Conservation (phyloP, 176 grass and related monocot species). For the Otatea glauca region DNA sequence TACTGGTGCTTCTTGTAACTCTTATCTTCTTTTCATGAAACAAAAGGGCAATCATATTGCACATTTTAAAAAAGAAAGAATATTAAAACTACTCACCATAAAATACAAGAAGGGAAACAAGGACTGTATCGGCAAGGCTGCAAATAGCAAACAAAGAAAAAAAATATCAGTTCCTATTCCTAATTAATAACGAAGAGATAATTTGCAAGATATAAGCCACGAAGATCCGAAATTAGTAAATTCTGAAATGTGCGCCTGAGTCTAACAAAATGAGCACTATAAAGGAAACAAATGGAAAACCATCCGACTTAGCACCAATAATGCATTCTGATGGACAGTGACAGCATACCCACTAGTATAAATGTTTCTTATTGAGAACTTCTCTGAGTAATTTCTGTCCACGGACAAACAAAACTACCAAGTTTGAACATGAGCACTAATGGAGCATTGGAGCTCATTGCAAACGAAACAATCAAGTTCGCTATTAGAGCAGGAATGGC, state of each 20-base stretch:
- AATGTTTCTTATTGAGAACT: not conserved
- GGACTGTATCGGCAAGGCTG: conserved; percentile 60
- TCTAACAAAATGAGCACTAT: conserved; percentile 1
- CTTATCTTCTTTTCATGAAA: not conserved
- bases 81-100: conserved; percentile 50
- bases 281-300: not conserved
- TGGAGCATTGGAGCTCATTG: not conserved
- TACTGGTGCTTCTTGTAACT: not conserved
- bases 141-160: conserved; percentile 21
- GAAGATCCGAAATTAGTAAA: not conserved
- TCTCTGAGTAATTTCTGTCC: not conserved
- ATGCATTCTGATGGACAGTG: not conserved
- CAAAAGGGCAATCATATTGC: not conserved
- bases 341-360: conserved; percentile 8
- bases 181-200: conserved; percentile 24
- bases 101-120: conserved; percentile 73
- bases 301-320: not conserved
- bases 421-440: not conserved
- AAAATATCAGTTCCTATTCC: not conserved
- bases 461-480: too few species aligned
- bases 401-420: not conserved
- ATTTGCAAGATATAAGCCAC: not conserved
- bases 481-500: too few species aligned
- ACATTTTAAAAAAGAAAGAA: not conserved
- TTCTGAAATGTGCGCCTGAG: not conserved